Evolutionary conservation across 1,284 basidiomycete genomes (phyloP).

Genomic region (Sutorius eximius): DNA sequence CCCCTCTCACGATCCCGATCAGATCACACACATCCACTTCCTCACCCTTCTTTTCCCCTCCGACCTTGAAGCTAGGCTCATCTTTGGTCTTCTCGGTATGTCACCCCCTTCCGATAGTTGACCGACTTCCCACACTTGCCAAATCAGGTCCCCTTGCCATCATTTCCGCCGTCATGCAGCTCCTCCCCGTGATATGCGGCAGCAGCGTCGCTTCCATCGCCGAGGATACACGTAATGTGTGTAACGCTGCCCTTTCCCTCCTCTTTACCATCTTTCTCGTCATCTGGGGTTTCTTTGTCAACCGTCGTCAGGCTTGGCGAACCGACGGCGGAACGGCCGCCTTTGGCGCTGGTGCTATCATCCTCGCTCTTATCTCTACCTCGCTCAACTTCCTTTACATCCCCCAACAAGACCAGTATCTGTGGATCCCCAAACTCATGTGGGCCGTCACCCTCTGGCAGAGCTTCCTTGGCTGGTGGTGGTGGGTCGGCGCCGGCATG

Average conservation of each 20-base stretch:
- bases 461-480: constrained; percentile 92
- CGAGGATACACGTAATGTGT: constrained; percentile 86
- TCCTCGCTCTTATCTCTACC: constrained; percentile 77
- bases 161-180: constrained; percentile 81
- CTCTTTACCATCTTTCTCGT: constrained; percentile 89
- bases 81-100: constrained; percentile 80
- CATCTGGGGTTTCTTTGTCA: constrained; percentile 92
- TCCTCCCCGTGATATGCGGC: constrained; percentile 66
- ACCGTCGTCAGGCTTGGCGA: constrained; percentile 90
- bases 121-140: neutral
- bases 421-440: constrained; percentile 84
- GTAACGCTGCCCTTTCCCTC: constrained; percentile 92
- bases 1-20: constrained; percentile 1
- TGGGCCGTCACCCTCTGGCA: constrained; percentile 93
- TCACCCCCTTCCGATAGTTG: neutral
- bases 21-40: constrained; percentile 99
- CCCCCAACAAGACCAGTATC: constrained; percentile 74
- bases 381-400: constrained; percentile 87
- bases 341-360: constrained; percentile 83
- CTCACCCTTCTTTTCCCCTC: constrained; percentile 96
- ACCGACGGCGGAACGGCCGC: constrained; percentile 94
- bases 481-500: constrained; percentile 95
- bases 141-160: constrained; percentile 78
- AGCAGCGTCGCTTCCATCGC: constrained; percentile 58
- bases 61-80: constrained; percentile 84